These are phyloP conservation scores for Colletotrichum sublineola DNA, from an alignment of 2,329 filamentous ascomycete genomes.

Conservation along the genomic window DNA sequence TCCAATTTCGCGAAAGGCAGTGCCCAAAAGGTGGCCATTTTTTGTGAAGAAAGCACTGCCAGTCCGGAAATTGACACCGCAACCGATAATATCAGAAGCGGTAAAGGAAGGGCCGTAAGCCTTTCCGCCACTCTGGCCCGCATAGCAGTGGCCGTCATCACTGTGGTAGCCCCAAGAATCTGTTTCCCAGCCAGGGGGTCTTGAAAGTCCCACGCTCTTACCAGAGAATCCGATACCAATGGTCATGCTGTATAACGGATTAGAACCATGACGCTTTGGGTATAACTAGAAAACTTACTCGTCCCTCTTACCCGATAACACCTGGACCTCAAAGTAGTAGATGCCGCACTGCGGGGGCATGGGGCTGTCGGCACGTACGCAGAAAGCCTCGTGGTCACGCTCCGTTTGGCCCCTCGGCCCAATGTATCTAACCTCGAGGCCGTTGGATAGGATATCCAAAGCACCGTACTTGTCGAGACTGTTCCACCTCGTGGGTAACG, in stretches of 20 bases:
- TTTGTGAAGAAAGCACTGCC: constrained; percentile 78
- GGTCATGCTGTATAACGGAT: constrained; percentile 60
- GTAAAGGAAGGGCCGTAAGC: constrained; percentile 69
- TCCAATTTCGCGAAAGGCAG: constrained; percentile 77
- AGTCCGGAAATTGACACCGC: constrained; percentile 75
- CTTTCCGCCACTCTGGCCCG: constrained; percentile 68
- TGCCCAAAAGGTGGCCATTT: constrained; percentile 75
- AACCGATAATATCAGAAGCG: constrained; percentile 71
- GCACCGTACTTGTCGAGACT: constrained; percentile 79
- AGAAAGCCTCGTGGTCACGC: constrained; percentile 80
- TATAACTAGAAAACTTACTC: constrained; percentile 61
- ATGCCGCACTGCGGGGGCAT: constrained; percentile 93
- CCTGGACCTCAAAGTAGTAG: constrained; percentile 87
- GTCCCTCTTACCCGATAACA: constrained; percentile 64
- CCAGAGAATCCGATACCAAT: constrained; percentile 74
- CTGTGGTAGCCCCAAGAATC: constrained; percentile 79
- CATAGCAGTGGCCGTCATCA: constrained; percentile 74
- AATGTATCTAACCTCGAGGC: constrained; percentile 76
- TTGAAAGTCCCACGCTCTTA: constrained; percentile 64
- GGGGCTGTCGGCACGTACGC: constrained; percentile 84
- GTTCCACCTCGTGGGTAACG: constrained; percentile 87
- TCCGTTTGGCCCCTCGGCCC: constrained; percentile 62
- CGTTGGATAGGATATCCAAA: constrained; percentile 81
- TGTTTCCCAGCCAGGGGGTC: constrained; percentile 75
- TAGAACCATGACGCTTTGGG: not conserved